Evolutionary conservation across 371 early-diverging fungal genomes (phyloP).

Genomic region (Mortierella sp.): DNA sequence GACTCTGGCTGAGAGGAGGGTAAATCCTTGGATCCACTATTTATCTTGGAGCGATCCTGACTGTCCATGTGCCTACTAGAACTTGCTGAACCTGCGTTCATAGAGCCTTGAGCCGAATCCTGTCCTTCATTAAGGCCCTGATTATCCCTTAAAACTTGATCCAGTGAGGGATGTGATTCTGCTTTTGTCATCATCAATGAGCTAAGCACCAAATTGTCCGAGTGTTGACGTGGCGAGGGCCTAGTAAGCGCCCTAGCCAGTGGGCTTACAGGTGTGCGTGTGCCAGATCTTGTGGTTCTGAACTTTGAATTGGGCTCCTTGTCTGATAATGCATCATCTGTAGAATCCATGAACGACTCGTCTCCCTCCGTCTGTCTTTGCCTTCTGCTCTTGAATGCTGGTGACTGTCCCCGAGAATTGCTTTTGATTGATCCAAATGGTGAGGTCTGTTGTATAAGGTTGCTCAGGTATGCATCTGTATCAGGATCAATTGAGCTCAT

Average conservation of each 20-base stretch:
- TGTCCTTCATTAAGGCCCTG: not conserved
- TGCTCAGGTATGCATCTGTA: constrained; percentile 41
- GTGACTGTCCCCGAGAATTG: constrained; percentile 45
- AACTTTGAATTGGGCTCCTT: constrained; percentile 36
- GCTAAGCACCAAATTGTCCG: constrained; percentile 11
- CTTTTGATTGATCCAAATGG: constrained; percentile 40
- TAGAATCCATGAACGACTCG: constrained; percentile 45
- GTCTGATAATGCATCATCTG: constrained; percentile 50
- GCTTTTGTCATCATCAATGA: not conserved
- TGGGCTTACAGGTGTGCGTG: constrained; percentile 43
- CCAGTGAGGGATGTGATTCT: constrained; percentile 23
- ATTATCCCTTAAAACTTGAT: constrained; percentile 27
- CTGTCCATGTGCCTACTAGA: not conserved
- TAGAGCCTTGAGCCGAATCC: not conserved
- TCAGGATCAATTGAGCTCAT: constrained; percentile 50
- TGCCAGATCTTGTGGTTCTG: constrained; percentile 33
- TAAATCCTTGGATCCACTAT: not conserved
- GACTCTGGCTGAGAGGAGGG: not conserved
- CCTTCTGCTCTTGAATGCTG: constrained; percentile 39
- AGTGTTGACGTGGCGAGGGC: constrained; percentile 17
- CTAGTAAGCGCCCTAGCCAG: constrained; percentile 35
- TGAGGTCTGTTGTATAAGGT: constrained; percentile 39
- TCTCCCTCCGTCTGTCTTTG: constrained; percentile 32
- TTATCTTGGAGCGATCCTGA: not conserved
- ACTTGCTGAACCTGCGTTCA: not conserved